Percentiles rank a stretch among this genome's conserved stretches.
phyloP scores from a whole-genome alignment of 2,329 filamentous ascomycete genomes.

The Lecanicillium sp. region DNA sequence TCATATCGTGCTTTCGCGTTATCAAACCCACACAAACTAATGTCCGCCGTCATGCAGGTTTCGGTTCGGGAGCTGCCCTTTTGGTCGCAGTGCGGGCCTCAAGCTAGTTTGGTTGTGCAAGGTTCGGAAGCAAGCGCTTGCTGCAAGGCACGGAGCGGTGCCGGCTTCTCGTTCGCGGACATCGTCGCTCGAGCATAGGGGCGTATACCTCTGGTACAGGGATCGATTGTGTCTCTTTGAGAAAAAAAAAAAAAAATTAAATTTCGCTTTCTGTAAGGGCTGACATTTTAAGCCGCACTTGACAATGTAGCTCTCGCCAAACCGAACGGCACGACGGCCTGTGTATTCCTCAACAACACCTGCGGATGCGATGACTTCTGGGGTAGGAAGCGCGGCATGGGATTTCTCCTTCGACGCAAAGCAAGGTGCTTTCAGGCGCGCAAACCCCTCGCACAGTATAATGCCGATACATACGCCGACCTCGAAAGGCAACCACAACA shows the following conservation, averaged over 20 bases:
- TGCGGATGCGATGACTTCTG: slow-evolving; percentile 1
- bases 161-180: too few relatives aligned
- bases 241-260: slow-evolving; percentile 10
- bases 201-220: slow-evolving; percentile 13
- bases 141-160: too few relatives aligned
- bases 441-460: too few relatives aligned
- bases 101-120: too few relatives aligned
- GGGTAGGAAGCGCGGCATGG: slow-evolving; percentile 3
- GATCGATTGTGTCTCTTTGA: slow-evolving; percentile 1
- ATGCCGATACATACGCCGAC: too few relatives aligned
- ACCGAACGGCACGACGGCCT: slow-evolving; percentile 10
- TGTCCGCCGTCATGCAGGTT: too few relatives aligned
- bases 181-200: neutral
- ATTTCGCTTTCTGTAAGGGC: slow-evolving; percentile 14
- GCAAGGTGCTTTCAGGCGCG: slow-evolving; percentile 2
- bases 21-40: too few relatives aligned
- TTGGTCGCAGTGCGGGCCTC: too few relatives aligned
- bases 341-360: slow-evolving; percentile 7
- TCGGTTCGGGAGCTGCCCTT: too few relatives aligned
- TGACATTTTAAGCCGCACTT: slow-evolving; percentile 14
- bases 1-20: too few relatives aligned
- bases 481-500: too few relatives aligned
- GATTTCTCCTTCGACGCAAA: neutral
- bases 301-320: slow-evolving; percentile 10
- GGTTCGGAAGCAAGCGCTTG: too few relatives aligned